These are phyloP conservation scores for Vitis rotundifolia DNA, from an alignment of 164 flowering plant genomes.

Conservation along the genomic window DNA sequence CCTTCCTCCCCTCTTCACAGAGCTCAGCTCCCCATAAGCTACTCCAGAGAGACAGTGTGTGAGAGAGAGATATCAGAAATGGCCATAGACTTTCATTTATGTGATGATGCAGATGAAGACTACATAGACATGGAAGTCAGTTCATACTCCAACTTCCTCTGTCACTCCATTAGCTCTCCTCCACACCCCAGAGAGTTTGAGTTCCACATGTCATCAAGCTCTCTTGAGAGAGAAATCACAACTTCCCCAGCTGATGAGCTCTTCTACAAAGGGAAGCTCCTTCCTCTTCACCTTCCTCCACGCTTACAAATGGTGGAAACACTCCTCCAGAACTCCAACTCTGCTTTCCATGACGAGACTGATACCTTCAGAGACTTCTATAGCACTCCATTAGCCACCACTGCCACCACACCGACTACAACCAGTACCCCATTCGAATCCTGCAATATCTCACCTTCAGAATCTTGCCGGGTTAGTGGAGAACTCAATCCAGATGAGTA, in stretches of 20 bases:
- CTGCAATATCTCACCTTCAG: slow-evolving; percentile 53
- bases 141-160: slow-evolving; percentile 34
- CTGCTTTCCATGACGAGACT: slow-evolving; percentile 3
- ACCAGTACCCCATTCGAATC: slow-evolving; percentile 53
- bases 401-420: slow-evolving; percentile 34
- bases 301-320: slow-evolving; percentile 55
- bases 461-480: slow-evolving; percentile 46
- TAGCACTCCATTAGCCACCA: slow-evolving; percentile 42
- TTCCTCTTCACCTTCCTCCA: slow-evolving; percentile 68
- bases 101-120: slow-evolving; percentile 61
- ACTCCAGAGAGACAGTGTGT: slow-evolving; percentile 13
- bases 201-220: slow-evolving; percentile 51
- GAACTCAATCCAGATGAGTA: slow-evolving; percentile 55
- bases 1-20: slow-evolving; percentile 14
- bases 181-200: slow-evolving; percentile 52
- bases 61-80: slow-evolving; percentile 16
- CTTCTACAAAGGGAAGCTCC: slow-evolving; percentile 69
- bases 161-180: slow-evolving; percentile 20
- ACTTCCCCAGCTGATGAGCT: slow-evolving; percentile 75
- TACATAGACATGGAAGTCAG: slow-evolving; percentile 84
- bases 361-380: slow-evolving; percentile 32
- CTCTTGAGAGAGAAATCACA: slow-evolving; percentile 33
- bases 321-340: slow-evolving; percentile 31
- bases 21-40: slow-evolving; percentile 12
- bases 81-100: slow-evolving; percentile 24